These are phyloP conservation scores for Pulveroboletus sp. DNA, from an alignment of 768 basidiomycete genomes.

Conservation along the genomic window DNA sequence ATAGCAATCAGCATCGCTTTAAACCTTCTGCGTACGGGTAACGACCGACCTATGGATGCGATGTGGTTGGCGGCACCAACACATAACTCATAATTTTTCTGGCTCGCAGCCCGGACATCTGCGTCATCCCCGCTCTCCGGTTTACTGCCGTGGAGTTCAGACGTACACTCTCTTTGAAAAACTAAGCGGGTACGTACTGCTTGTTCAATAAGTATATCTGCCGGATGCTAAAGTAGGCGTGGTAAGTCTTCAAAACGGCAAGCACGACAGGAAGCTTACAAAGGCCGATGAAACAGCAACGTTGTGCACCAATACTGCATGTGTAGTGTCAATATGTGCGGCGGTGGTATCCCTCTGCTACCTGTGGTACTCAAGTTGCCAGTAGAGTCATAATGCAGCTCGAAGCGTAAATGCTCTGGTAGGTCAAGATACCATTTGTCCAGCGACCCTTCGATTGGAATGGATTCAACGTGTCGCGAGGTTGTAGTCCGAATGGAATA, in stretches of 20 bases:
- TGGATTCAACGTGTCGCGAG: slow-evolving; percentile 54
- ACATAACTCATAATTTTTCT: slow-evolving; percentile 69
- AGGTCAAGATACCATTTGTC: slow-evolving; percentile 76
- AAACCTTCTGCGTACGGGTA: neutral
- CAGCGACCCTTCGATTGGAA: slow-evolving; percentile 53
- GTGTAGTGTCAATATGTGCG: slow-evolving; percentile 69
- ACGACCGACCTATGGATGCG: slow-evolving; percentile 53
- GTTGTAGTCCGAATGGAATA: slow-evolving; percentile 58
- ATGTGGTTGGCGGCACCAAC: slow-evolving; percentile 76
- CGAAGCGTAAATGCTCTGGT: slow-evolving; percentile 62
- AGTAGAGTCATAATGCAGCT: slow-evolving; percentile 40
- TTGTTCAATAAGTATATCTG: slow-evolving; percentile 31
- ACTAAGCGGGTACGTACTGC: slow-evolving; percentile 28
- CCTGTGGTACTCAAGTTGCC: slow-evolving; percentile 21
- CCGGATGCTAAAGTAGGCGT: slow-evolving; percentile 19
- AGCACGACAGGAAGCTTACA: slow-evolving; percentile 43
- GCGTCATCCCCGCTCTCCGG: slow-evolving; percentile 44
- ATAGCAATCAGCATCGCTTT: neutral
- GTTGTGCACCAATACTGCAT: slow-evolving; percentile 87
- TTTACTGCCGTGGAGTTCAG: slow-evolving; percentile 23
- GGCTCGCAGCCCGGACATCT: slow-evolving; percentile 49
- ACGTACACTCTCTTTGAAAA: neutral
- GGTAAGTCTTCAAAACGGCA: slow-evolving; percentile 5
- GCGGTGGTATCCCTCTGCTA: slow-evolving; percentile 40
- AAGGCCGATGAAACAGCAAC: slow-evolving; percentile 70